phyloP scores from a whole-genome alignment of 2,329 filamentous ascomycete species.

The Xenoacremonium recifei region DNA sequence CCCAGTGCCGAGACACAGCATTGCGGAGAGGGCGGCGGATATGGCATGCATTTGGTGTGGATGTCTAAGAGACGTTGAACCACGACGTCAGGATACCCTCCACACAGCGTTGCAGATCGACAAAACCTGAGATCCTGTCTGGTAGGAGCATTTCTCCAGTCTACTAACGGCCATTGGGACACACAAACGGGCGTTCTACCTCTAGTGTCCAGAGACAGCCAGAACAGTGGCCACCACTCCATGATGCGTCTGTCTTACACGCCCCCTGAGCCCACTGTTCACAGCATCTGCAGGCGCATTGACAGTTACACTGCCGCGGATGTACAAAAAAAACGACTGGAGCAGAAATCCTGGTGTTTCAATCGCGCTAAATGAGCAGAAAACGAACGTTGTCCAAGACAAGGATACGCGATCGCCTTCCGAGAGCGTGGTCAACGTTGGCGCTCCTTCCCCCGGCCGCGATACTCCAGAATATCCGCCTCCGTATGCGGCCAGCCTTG shows the following conservation, averaged over 20 bases:
- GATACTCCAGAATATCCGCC: no score
- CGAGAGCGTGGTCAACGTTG: constrained; percentile 1
- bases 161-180: background rate
- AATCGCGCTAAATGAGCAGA: no score
- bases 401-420: constrained; percentile 7
- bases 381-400: no score
- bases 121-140: background rate
- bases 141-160: background rate
- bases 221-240: background rate
- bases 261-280: background rate
- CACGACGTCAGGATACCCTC: constrained; percentile 9
- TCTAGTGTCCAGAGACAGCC: no score
- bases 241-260: background rate
- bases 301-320: background rate
- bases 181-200: background rate
- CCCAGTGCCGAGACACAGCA: constrained; percentile 15
- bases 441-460: background rate
- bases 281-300: background rate
- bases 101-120: background rate
- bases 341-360: no score
- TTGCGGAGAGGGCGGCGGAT: constrained; percentile 6
- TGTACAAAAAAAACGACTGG: background rate
- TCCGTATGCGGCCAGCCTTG: background rate
- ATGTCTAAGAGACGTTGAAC: no score
- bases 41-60: constrained; percentile 4